These are phyloP conservation scores for Verticillium tricorpus DNA, from an alignment of 2,329 filamentous ascomycete genomes.

Conservation along the genomic window DNA sequence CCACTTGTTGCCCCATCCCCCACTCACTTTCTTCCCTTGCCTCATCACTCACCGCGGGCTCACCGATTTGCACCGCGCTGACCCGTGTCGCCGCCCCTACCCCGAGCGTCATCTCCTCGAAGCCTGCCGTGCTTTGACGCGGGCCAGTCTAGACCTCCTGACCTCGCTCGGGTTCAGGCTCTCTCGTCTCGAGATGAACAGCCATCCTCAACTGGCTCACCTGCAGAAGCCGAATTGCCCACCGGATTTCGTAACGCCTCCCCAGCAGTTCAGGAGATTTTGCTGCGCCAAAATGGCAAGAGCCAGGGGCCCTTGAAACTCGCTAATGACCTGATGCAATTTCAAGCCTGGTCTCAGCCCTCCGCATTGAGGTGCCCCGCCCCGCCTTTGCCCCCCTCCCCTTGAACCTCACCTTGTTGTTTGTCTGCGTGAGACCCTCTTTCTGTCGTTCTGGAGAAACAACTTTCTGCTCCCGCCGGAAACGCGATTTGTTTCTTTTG, in stretches of 20 bases:
- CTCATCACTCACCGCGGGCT: background rate
- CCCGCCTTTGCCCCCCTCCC: background rate
- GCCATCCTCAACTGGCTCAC: background rate
- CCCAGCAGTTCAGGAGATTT: constrained; percentile 1
- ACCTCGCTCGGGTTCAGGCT: background rate
- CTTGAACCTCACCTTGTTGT: background rate
- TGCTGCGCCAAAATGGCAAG: constrained; percentile 4
- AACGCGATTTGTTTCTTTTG: background rate
- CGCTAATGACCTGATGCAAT: constrained; percentile 43
- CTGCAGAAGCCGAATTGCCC: constrained; percentile 2
- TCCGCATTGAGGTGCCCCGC: background rate
- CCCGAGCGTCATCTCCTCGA: background rate
- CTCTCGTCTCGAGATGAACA: background rate
- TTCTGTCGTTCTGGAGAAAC: background rate
- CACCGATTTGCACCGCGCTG: background rate
- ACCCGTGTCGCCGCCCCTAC: background rate
- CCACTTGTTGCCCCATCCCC: too few species aligned
- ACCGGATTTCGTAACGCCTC: constrained; percentile 9
- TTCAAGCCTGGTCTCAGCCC: constrained; percentile 42
- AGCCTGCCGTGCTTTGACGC: background rate
- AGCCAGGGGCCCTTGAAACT: constrained; percentile 46
- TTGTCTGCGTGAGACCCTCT: background rate
- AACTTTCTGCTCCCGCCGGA: background rate
- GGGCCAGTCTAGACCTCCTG: background rate
- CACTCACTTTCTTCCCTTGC: background rate